These are phyloP conservation scores for Phytophthora rubi DNA, from an alignment of 352 stramenopile species.

Conservation along the genomic window DNA sequence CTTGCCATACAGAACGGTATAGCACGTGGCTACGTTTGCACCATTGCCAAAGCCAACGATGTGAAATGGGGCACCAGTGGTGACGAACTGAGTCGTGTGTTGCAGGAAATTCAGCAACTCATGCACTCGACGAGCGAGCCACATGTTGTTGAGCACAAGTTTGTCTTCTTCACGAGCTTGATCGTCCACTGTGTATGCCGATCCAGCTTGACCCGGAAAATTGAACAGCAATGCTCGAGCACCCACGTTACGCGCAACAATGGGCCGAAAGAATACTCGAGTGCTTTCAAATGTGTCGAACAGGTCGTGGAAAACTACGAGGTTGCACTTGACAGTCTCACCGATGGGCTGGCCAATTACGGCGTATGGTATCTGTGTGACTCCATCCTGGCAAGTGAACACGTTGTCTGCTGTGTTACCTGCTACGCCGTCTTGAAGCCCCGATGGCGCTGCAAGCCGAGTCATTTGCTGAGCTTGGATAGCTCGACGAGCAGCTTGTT, in stretches of 20 bases:
- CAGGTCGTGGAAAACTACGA: conserved; percentile 93
- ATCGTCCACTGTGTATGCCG: conserved; percentile 58
- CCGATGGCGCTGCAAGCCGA: conserved; percentile 56
- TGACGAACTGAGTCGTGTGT: conserved; percentile 69
- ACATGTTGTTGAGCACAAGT: conserved; percentile 87
- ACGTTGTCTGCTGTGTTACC: conserved; percentile 36
- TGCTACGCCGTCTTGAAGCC: conserved; percentile 40
- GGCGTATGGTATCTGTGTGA: conserved; percentile 86
- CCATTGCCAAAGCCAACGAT: conserved; percentile 91
- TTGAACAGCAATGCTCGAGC: conserved; percentile 92
- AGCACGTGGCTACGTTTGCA: conserved; percentile 82
- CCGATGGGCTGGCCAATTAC: conserved; percentile 74
- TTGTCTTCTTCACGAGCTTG: conserved; percentile 35
- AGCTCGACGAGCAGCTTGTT: conserved; percentile 48
- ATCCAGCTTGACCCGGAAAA: conserved; percentile 88
- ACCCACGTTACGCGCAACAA: conserved; percentile 81
- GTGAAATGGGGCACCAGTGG: conserved; percentile 78
- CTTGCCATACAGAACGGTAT: conserved; percentile 58
- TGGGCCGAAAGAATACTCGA: conserved; percentile 86
- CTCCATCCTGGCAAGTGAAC: conserved; percentile 77
- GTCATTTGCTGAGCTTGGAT: conserved; percentile 85
- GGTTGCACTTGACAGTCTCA: conserved; percentile 74
- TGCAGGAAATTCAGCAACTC: conserved; percentile 89
- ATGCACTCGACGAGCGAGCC: conserved; percentile 77
- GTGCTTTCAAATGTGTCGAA: conserved; percentile 93